A percentile compares a stretch with the other conserved stretches of the same genome.
These are phyloP conservation scores for Diplosphaera chodatii DNA, from an alignment of 139 green algal genomes.

Conservation along the genomic window DNA sequence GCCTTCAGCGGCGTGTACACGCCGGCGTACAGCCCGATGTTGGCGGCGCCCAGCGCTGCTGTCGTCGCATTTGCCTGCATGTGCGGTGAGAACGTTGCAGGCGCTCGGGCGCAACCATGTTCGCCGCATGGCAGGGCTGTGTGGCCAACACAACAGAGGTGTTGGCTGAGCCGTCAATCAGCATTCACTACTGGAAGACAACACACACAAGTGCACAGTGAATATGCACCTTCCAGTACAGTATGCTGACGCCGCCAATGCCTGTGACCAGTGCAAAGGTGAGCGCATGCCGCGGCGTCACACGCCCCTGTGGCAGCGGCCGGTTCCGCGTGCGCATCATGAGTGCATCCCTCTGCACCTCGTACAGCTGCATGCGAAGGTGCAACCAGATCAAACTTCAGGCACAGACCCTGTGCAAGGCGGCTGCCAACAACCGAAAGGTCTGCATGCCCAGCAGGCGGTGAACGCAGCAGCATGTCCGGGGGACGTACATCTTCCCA, in stretches of 20 bases:
- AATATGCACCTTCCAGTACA: constrained; percentile 51
- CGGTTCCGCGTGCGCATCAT: constrained; percentile 87
- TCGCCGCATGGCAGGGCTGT: no score
- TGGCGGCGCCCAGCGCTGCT: constrained; percentile 77
- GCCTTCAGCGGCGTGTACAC: constrained; percentile 98
- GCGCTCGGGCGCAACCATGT: no score
- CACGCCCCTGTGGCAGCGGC: constrained; percentile 82
- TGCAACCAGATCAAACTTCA: no score
- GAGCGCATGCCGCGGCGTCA: constrained; percentile 61
- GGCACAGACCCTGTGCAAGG: no score
- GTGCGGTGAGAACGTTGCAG: background rate
- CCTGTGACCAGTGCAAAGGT: constrained; percentile 74
- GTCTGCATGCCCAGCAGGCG: no score
- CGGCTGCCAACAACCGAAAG: no score
- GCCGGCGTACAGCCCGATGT: constrained; percentile 92
- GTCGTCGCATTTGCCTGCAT: constrained; percentile 79
- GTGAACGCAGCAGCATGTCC: no score
- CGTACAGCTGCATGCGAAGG: constrained; percentile 55
- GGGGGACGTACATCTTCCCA: no score
- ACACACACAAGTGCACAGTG: no score
- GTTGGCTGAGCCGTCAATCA: no score
- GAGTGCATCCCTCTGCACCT: constrained; percentile 67
- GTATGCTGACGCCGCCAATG: constrained; percentile 53
- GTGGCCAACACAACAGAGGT: no score
- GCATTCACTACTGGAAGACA: no score